Evolutionary conservation across 805 yeast species (phyloP).

Genomic region (Barnettozyma populi): DNA sequence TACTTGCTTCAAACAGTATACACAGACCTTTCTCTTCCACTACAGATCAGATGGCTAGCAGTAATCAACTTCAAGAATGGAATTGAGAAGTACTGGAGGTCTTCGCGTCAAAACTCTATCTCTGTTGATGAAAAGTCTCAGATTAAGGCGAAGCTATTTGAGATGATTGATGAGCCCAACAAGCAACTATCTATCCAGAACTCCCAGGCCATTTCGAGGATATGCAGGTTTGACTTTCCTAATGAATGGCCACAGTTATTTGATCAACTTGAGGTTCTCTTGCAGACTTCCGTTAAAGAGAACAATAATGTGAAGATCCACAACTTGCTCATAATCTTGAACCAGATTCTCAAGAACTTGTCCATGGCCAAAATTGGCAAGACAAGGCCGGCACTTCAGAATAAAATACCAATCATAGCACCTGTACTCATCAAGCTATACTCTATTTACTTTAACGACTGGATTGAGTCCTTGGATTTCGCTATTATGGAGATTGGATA

Average conservation of each 20-base stretch:
- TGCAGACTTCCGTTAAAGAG: slow-evolving; percentile 39
- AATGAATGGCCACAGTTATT: slow-evolving; percentile 78
- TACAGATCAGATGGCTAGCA: slow-evolving; percentile 80
- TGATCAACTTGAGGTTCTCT: slow-evolving; percentile 47
- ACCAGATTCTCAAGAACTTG: slow-evolving; percentile 72
- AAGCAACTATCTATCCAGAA: slow-evolving; percentile 74
- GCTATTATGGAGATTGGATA: slow-evolving; percentile 71
- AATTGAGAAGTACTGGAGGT: slow-evolving; percentile 78
- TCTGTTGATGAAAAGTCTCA: slow-evolving; percentile 62
- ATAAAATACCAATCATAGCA: slow-evolving; percentile 58
- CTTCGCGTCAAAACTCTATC: slow-evolving; percentile 50
- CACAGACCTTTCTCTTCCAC: slow-evolving; percentile 48
- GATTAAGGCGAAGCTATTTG: slow-evolving; percentile 55
- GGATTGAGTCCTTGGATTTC: slow-evolving; percentile 47
- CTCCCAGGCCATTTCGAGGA: slow-evolving; percentile 75
- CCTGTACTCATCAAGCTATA: slow-evolving; percentile 59
- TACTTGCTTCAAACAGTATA: slow-evolving; percentile 54
- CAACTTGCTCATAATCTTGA: slow-evolving; percentile 60
- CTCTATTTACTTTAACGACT: slow-evolving; percentile 50
- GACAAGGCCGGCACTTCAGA: slow-evolving; percentile 70
- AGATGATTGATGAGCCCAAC: slow-evolving; percentile 61
- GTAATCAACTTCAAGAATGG: slow-evolving; percentile 87
- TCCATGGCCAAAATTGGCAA: slow-evolving; percentile 79
- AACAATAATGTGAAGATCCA: slow-evolving; percentile 49
- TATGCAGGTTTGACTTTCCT: slow-evolving; percentile 83